Base-by-base conservation (phyloP, 371 early-diverging fungal species). In the Mortierella sp. region DNA sequence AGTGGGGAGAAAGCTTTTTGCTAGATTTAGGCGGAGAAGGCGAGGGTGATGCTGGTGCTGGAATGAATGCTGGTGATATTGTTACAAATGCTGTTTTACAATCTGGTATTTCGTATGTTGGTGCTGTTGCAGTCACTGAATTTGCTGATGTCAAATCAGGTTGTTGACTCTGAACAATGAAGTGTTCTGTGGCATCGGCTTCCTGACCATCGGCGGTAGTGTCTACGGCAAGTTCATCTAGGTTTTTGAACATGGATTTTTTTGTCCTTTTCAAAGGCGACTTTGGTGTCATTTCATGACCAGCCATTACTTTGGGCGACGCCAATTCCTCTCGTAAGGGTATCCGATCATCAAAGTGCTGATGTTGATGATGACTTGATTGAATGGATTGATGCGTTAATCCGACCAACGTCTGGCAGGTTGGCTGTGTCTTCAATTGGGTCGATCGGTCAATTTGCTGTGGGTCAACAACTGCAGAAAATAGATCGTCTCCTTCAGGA, bases 231-330 rank as follows among this genome's bases (percentile, higher is more conserved):
- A 74, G 48, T 9, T 61, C 75, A 22, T 74, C 75, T 43, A 74
- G 61, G n/a, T 69, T 74, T 43, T 65, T 69, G 48, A 74, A 74
- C 66, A 74, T 47, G 9, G 75, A 74, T 21, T 60, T 67, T 43
- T 65, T 69, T 32, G 69, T 60, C 57, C 75, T 64, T 32, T 28
- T 57, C 57, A 74, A 47, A n/a, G 58, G 33, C 4, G 75, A 55
- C 7, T 2, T 19, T n/a, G 33, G 45, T 5, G 40, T 24, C 43
- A 10, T 63, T 16, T 36, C 53, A 55, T 55, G 53, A 8, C 16
- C 6, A n/a, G 16, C 15, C n/a, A 33, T 47, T 52, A 3, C n/a
- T n/a, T 36, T 47, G 4, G 58, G 21, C 43, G 22, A 21, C 7
- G 16, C 28, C 21, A 24, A 22, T 22, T 38, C 15, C 36, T 60